Base-by-base conservation (phyloP, 192 early-diverging fungal genomes). In the Entophlyctis luteolus region DNA sequence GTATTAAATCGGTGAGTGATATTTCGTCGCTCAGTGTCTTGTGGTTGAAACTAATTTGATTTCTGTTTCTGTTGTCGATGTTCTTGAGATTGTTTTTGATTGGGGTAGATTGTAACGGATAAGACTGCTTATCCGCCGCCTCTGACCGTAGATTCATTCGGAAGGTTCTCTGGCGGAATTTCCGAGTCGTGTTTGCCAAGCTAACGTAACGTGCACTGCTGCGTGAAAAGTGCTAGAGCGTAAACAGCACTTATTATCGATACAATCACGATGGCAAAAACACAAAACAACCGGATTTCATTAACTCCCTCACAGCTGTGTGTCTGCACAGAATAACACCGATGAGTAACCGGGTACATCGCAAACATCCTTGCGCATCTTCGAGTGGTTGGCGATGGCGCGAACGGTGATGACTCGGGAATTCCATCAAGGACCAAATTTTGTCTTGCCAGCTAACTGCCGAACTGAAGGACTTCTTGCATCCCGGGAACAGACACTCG, bases 261-360 rank as follows among this genome's bases (percentile, higher is more conserved):
- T 42, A n/a, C 8, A 12, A n/a, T n/a, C 39, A 42, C 39, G 39
- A n/a, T 8, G 39, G 8, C n/a, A 8, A 42, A 42, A 42, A 42
- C 39, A 42, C 8, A 42, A 42, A 42, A 42, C 39, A 12, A 12
- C n/a, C n/a, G n/a, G n/a, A n/a, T 42, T 42, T 42, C n/a, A 12
- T 42, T 42, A 12, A 12, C n/a, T 42, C n/a, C n/a, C n/a, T 42
- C n/a, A 42, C 39, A 42, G 39, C 39, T 42, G 39, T 42, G 33
- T 38, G 31, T 63, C 62, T 31, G 62, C 46, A 18, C 62, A 28
- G 47, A 63, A 63, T 20, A 63, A 63, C 20, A 33, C 27, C 12
- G 47, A 50, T 10, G 46, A 33, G 32, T 48, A 63, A 18, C 47
- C 62, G 23, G 62, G 62, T 4, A 29, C 28, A 22, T 48, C 48